A percentile compares a stretch with the other conserved stretches of the same genome.
These are phyloP conservation scores for Eleusine coracana DNA, from an alignment of 176 grass and related monocot genomes.

Conservation along the genomic window DNA sequence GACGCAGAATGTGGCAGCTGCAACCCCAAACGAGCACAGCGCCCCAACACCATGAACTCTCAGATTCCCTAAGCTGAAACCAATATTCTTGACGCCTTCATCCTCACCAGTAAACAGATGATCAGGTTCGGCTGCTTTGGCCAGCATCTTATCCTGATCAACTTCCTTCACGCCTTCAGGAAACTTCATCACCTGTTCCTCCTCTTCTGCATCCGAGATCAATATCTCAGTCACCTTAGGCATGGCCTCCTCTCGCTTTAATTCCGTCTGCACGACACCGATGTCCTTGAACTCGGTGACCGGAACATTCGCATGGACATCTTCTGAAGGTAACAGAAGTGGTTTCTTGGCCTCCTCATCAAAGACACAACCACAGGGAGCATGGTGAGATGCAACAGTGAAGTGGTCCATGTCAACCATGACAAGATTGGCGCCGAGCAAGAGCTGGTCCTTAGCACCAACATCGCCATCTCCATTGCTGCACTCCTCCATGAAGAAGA, in stretches of 20 bases:
- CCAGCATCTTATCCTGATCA: constrained; percentile 27
- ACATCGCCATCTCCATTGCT: constrained; percentile 24
- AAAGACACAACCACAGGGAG: constrained; percentile 29
- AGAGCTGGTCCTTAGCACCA: constrained; percentile 45
- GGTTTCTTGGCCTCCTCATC: background rate
- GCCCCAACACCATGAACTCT: constrained; percentile 63
- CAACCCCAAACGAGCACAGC: constrained; percentile 82
- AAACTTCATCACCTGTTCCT: constrained; percentile 14
- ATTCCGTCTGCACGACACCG: constrained; percentile 19
- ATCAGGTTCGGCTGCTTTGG: constrained; percentile 30
- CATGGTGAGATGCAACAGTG: constrained; percentile 38
- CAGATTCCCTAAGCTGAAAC: constrained; percentile 49
- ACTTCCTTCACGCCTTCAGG: background rate
- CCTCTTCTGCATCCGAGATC: constrained; percentile 40
- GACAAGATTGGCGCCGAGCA: constrained; percentile 37
- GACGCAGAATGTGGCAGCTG: constrained; percentile 74
- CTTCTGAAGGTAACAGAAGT: background rate
- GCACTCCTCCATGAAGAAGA: constrained; percentile 43
- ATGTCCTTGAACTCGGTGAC: constrained; percentile 52
- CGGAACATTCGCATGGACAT: background rate
- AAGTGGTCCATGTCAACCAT: constrained; percentile 72
- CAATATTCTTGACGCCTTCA: constrained; percentile 21
- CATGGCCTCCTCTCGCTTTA: background rate
- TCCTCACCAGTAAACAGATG: constrained; percentile 9
- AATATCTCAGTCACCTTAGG: background rate